Evolutionary conservation across 148 eudicot species (phyloP), one percentile per base, ranked within the genome.

Genomic region (Vaccinium corymbosum): DNA sequence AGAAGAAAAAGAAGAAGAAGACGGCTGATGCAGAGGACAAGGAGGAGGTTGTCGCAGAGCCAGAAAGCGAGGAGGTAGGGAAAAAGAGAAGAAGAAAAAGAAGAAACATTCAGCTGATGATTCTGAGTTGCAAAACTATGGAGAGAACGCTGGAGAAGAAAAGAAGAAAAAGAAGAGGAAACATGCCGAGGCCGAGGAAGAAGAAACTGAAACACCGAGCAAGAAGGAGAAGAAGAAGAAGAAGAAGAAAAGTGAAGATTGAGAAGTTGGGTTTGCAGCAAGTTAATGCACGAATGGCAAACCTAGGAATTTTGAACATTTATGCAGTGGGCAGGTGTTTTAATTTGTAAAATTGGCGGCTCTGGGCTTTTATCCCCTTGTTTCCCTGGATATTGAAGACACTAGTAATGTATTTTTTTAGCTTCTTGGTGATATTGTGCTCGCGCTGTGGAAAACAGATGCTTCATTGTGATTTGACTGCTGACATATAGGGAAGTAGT

Each of bases 131-230:
- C 80, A 85, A 29, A 64, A 78, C 0, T 91, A 85, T 64, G 88
- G 68, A 1, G 87, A 59, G 16, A 76, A 73, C 27, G 85, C 48
- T 61, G 87, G 78, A 19, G 90, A 42, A 82, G 89, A 92, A 75
- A 91, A 90, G 89, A 87, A 89, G 76, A 92, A 92, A 84, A 94
- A 92, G 94, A 95, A 92, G 87, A 88, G 97, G 87, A 94, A 93
- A 80, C 97, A 90, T 48, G 90, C 93, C 4, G 98, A 94, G 27
- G 78, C 86, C 1, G 91, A 68, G 22, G 95, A 89, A 25, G 95
- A 86, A 13, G 93, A 85, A 19, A 85, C 79, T 4, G 94, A 92
- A 83, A 88, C 92, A 1, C 85, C 88, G 2, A 88, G 86, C 66
- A 93, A 88, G 82, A 92, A 94, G 86, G 89, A 93, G 83, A 90